Conservation (phyloP, 257 asterid genomes). For the Solanum clarkiae region DNA sequence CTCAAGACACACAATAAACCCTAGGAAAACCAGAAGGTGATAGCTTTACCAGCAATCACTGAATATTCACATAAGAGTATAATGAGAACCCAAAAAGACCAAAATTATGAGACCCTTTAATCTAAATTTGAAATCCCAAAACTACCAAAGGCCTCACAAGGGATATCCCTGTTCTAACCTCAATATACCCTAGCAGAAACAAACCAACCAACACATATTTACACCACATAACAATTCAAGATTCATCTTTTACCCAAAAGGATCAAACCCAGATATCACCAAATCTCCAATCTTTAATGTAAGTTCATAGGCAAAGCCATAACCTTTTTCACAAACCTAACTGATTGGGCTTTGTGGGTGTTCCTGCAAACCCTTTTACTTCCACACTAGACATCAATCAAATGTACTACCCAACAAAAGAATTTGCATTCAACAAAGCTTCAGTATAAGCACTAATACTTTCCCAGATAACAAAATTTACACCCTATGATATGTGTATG, state of each 20-base stretch:
- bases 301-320: conserved; percentile 13
- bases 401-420: conserved; percentile 13
- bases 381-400: conserved; percentile 6
- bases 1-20: conserved; percentile 1
- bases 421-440: conserved; percentile 24
- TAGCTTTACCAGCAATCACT: not conserved
- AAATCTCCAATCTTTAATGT: conserved; percentile 23
- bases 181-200: conserved; percentile 4
- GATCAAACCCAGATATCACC: conserved; percentile 7
- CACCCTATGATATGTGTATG: not conserved
- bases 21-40: not conserved
- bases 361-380: conserved; percentile 13
- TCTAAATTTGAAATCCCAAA: conserved; percentile 4
- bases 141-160: not conserved
- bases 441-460: not conserved
- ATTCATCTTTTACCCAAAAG: not conserved
- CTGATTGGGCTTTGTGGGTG: conserved; percentile 11
- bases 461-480: not conserved
- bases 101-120: not conserved
- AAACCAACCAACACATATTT: not conserved
- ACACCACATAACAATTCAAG: not conserved
- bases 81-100: not conserved
- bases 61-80: not conserved
- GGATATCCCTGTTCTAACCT: conserved; percentile 4
- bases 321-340: conserved; percentile 12